These are phyloP conservation scores for Fusarium albidum DNA, from an alignment of 2,329 filamentous ascomycete genomes.

Conservation along the genomic window DNA sequence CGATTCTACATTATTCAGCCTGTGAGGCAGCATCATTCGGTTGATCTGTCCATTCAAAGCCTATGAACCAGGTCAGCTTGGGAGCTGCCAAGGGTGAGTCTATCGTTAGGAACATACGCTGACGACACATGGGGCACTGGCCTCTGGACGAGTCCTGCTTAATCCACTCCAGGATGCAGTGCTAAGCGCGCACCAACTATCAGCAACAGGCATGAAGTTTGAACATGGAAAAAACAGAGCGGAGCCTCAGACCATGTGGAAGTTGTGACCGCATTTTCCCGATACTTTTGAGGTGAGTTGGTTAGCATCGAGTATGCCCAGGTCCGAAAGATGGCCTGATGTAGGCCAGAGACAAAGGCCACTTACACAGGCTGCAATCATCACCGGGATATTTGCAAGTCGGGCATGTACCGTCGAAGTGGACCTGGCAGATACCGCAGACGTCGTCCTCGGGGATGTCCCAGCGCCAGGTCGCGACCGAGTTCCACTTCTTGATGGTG, in stretches of 20 bases:
- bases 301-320: conserved; percentile 25
- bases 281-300: conserved; percentile 73
- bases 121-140: conserved; percentile 97
- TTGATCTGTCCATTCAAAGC: conserved; percentile 53
- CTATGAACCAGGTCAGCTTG: conserved; percentile 37
- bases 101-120: conserved; percentile 66
- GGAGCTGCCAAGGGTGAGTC: not conserved
- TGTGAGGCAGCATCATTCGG: conserved; percentile 42
- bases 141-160: conserved; percentile 93
- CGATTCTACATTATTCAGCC: conserved; percentile 32
- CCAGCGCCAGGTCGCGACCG: conserved; percentile 97
- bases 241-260: conserved; percentile 80
- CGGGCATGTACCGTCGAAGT: conserved; percentile 97
- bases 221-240: conserved; percentile 6
- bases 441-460: conserved; percentile 97
- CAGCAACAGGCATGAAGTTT: conserved; percentile 16
- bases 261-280: conserved; percentile 96
- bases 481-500: conserved; percentile 91
- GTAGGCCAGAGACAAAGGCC: conserved; percentile 1
- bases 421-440: conserved; percentile 97
- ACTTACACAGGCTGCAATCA: conserved; percentile 87
- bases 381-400: conserved; percentile 98
- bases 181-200: conserved; percentile 59
- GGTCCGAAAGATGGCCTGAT: conserved; percentile 23
- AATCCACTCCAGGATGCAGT: conserved; percentile 96